These are phyloP conservation scores for Tilletia caries DNA, from an alignment of 1,284 basidiomycete species.

Conservation along the genomic window DNA sequence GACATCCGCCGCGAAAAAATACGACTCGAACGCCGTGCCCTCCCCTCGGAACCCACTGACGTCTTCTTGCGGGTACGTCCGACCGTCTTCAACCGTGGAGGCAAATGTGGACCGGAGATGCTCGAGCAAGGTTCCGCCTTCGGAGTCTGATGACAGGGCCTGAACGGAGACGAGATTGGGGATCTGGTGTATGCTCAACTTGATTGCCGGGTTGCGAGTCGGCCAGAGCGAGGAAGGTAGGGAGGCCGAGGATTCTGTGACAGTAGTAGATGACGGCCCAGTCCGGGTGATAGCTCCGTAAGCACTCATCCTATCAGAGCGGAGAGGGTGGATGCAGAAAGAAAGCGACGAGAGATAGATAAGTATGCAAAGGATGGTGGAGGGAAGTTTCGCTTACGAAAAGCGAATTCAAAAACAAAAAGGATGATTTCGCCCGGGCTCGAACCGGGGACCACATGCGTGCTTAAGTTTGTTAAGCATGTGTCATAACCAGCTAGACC, in stretches of 20 bases:
- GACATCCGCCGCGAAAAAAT: constrained; percentile 5
- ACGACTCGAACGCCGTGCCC: not conserved
- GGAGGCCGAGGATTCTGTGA: no score
- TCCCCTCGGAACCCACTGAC: not conserved
- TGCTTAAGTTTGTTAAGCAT: not conserved
- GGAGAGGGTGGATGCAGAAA: no score
- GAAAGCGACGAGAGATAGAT: no score
- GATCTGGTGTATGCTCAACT: constrained; percentile 6
- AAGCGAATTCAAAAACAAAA: not conserved
- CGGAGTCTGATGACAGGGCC: not conserved
- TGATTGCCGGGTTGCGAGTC: not conserved
- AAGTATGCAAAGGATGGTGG: no score
- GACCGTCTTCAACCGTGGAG: not conserved
- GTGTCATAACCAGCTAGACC: constrained; percentile 7
- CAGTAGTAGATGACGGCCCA: not conserved
- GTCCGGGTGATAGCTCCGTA: not conserved
- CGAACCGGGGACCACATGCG: constrained; percentile 3
- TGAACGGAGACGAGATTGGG: not conserved
- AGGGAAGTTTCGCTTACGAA: no score
- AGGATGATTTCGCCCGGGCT: not conserved
- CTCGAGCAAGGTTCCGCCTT: not conserved
- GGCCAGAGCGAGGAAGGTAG: constrained; percentile 1
- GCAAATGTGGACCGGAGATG: constrained; percentile 1
- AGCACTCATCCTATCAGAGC: not conserved
- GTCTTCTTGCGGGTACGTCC: constrained; percentile 11